Conservation (phyloP, 768 basidiomycete genomes). For the Boletus rex-veris region DNA sequence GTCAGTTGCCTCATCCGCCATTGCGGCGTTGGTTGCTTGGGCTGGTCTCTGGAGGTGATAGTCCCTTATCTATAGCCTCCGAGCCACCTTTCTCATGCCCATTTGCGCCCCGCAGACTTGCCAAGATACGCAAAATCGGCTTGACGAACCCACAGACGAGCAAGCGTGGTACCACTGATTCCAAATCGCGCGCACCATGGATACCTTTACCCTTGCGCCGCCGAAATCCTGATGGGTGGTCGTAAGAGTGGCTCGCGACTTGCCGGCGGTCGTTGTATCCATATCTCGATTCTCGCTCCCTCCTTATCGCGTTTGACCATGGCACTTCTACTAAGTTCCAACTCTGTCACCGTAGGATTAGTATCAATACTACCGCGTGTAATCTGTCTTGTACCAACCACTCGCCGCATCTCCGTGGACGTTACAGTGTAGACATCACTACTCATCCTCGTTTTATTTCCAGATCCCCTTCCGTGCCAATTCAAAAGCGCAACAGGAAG, state of each 20-base stretch:
- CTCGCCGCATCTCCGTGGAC: slow-evolving; percentile 13
- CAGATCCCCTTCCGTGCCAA: slow-evolving; percentile 10
- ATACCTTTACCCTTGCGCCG: slow-evolving; percentile 41
- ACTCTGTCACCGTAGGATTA: slow-evolving; percentile 10
- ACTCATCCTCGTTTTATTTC: slow-evolving; percentile 1
- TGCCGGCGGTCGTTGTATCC: slow-evolving; percentile 1
- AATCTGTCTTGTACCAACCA: background rate
- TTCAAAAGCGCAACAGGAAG: background rate
- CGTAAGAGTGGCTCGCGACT: slow-evolving; percentile 23
- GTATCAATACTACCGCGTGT: slow-evolving; percentile 15
- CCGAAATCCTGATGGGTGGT: slow-evolving; percentile 40
- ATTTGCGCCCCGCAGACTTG: slow-evolving; percentile 30
- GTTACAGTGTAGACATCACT: slow-evolving; percentile 10
- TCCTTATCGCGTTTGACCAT: slow-evolving; percentile 12
- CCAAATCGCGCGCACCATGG: slow-evolving; percentile 26
- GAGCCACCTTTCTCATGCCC: slow-evolving; percentile 3
- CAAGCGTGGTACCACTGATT: slow-evolving; percentile 8
- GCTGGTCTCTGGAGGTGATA: slow-evolving; percentile 60
- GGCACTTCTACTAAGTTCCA: background rate
- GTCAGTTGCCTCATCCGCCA: slow-evolving; percentile 53
- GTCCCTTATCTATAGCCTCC: slow-evolving; percentile 12
- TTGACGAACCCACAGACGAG: slow-evolving; percentile 30
- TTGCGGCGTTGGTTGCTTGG: slow-evolving; percentile 62
- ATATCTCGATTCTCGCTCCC: background rate
- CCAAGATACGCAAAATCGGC: slow-evolving; percentile 45